Base-by-base conservation (phyloP, 768 basidiomycete species). In the Pulveroboletus sp. region DNA sequence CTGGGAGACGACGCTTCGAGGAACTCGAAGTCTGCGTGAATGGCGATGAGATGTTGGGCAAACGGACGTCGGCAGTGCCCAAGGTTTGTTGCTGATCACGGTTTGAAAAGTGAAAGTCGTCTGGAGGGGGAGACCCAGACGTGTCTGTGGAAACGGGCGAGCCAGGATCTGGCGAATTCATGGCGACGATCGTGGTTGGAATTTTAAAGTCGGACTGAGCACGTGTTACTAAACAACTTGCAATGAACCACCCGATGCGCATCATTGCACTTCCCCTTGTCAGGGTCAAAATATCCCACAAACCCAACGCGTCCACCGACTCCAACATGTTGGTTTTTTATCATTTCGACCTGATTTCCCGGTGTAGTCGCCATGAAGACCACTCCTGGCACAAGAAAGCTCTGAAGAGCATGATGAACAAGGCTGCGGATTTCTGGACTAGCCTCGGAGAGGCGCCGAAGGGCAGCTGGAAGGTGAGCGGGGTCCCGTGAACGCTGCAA, bases 401-500 rank as follows among this genome's bases (percentile, higher is more conserved):
- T 27, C 57, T 70, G n/a, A 76, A 75, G 5, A 80, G 74, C 73
- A 70, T 69, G 5, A 69, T 75, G 4, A 64, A 60, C 19, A 89
- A 84, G 57, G 82, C 80, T 0, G 63, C 74, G 2, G 63, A 72
- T 39, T 64, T 75, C 5, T 91, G 89, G 89, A 72, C 79, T 21
- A 72, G 74, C 17, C 83, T 88, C 59, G 89, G 87, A 11, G 81
- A 82, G 55, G 80, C 84, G 2, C 66, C 70, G 6, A 69, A 82
- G 46, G 80, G 78, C 19, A 80, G 76, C 45, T 91, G 89, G 89
- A 82, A 83, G 79, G 89, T 88, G 53, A 6, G 77, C 69, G 13
- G 47, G 37, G 41, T 47, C 49, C 19, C 34, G 33, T 55, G 32
- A 49, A 35, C 12, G 13, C 17, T 21, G 43, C 32, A 47, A 47